phyloP scores from a whole-genome alignment of 2,329 filamentous ascomycete genomes.

The Pyricularia pennisetigena region DNA sequence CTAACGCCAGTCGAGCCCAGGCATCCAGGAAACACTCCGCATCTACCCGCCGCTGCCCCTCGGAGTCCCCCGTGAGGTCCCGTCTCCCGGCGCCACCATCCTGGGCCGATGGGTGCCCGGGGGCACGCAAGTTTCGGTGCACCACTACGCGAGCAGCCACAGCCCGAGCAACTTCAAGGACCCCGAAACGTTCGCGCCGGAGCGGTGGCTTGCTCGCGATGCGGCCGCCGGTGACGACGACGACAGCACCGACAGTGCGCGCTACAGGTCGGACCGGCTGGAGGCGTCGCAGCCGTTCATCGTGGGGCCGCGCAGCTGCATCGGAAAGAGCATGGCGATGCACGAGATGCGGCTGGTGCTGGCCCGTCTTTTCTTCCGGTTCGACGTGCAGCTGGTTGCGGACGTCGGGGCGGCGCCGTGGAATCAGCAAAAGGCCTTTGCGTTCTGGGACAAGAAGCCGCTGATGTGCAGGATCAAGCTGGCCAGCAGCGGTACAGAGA shows the following conservation, averaged over 20 bases:
- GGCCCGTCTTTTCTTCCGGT: neutral
- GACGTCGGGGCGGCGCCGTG: neutral
- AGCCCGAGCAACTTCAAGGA: slow-evolving; percentile 19
- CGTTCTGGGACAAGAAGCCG: neutral
- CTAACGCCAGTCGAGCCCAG: neutral
- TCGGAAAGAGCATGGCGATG: slow-evolving; percentile 6
- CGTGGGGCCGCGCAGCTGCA: slow-evolving; percentile 9
- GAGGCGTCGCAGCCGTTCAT: slow-evolving; percentile 17
- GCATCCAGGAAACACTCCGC: slow-evolving; percentile 17
- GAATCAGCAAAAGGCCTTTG: neutral
- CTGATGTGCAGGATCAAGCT: neutral
- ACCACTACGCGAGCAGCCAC: slow-evolving; percentile 20
- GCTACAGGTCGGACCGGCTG: slow-evolving; percentile 27
- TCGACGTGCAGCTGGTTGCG: neutral
- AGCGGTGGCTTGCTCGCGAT: slow-evolving; percentile 16
- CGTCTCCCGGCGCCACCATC: slow-evolving; percentile 14
- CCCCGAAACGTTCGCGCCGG: slow-evolving; percentile 21
- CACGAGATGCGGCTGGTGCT: neutral
- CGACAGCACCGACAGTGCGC: neutral
- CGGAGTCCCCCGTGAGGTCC: slow-evolving; percentile 11
- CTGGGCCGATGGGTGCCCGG: slow-evolving; percentile 16
- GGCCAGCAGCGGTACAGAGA: neutral
- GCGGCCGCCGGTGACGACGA: slow-evolving; percentile 10
- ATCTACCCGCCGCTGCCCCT: slow-evolving; percentile 14
- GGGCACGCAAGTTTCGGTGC: slow-evolving; percentile 14